phyloP scores from a whole-genome alignment of 768 basidiomycete species.

The Saitozyma podzolica region DNA sequence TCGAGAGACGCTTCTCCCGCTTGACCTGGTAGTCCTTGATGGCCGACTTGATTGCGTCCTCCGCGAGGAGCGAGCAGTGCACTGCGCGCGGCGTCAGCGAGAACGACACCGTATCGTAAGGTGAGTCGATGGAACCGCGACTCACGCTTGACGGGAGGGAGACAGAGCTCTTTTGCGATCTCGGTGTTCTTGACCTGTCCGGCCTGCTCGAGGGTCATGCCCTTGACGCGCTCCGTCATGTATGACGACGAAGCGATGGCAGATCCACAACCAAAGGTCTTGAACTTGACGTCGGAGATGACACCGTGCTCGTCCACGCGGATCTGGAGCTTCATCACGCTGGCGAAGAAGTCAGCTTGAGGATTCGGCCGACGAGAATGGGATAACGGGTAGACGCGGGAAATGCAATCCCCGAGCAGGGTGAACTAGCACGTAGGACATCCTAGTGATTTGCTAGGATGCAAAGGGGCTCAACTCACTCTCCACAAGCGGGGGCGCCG shows the following conservation, averaged over 20 bases:
- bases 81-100: constrained; percentile 21
- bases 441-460: too few relatives aligned
- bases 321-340: constrained; percentile 98
- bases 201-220: constrained; percentile 87
- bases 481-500: constrained; percentile 94
- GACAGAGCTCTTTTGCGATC: constrained; percentile 87
- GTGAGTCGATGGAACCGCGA: neutral
- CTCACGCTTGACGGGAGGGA: constrained; percentile 84
- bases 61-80: constrained; percentile 74
- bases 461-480: constrained; percentile 51
- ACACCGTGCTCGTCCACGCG: constrained; percentile 84
- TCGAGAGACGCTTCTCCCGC: constrained; percentile 58
- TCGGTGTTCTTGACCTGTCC: constrained; percentile 98
- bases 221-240: constrained; percentile 98
- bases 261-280: constrained; percentile 98
- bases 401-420: neutral
- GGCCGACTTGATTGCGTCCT: constrained; percentile 95
- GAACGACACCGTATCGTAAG: neutral
- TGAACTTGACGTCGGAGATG: constrained; percentile 98
- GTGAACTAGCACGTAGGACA: neutral
- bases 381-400: neutral
- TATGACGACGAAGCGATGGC: constrained; percentile 92
- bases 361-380: neutral
- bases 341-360: constrained; percentile 7
- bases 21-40: constrained; percentile 94